These are phyloP conservation scores for Linderniella brevidens DNA, from an alignment of 257 asterid species.

Conservation along the genomic window DNA sequence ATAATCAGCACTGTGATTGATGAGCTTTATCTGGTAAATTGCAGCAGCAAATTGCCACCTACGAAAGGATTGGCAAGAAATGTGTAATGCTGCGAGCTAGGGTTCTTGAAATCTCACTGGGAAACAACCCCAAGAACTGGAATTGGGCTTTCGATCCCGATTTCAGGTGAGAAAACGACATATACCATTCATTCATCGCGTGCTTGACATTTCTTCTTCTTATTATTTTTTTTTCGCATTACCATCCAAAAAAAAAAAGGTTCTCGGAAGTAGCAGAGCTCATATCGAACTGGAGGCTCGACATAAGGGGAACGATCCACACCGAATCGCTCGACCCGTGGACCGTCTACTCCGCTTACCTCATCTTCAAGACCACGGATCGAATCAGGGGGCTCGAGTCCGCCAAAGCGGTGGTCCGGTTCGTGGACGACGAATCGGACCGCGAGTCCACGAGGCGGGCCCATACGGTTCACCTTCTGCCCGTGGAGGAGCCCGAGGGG, in stretches of 20 bases:
- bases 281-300: constrained; percentile 26
- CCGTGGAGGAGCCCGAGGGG: not conserved
- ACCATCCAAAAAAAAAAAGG: constrained; percentile 10
- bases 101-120: too few relatives aligned
- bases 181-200: too few relatives aligned
- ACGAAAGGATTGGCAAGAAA: too few relatives aligned
- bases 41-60: too few relatives aligned
- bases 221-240: too few relatives aligned
- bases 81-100: too few relatives aligned
- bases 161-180: too few relatives aligned
- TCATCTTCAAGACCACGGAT: constrained; percentile 12
- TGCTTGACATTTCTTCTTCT: too few relatives aligned
- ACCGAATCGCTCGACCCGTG: constrained; percentile 10
- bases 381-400: constrained; percentile 7
- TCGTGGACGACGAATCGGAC: not conserved
- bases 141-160: too few relatives aligned
- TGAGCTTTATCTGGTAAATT: too few relatives aligned
- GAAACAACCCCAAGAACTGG: too few relatives aligned
- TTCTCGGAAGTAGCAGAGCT: constrained; percentile 41
- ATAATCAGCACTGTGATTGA: too few relatives aligned
- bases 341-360: constrained; percentile 15
- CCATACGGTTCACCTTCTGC: constrained; percentile 2
- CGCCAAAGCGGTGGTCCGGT: constrained; percentile 9
- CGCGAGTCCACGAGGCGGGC: not conserved
- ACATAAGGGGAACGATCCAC: constrained; percentile 17